Percentiles rank a stretch among this genome's conserved stretches.
phyloP scores from a whole-genome alignment of 2,329 filamentous ascomycete genomes.

The Epicoccum sorghinum region DNA sequence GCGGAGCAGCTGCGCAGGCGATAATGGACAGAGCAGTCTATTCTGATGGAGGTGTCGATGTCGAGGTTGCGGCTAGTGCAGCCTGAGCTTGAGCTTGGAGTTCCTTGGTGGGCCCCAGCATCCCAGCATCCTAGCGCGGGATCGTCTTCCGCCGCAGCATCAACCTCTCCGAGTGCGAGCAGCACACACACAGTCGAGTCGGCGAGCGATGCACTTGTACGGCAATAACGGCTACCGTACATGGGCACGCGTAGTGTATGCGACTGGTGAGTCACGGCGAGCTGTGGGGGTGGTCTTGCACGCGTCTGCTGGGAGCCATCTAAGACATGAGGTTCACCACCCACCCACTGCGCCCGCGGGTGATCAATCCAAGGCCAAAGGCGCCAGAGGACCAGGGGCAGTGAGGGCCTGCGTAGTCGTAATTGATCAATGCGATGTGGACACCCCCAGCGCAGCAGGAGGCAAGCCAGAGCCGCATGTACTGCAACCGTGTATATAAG shows the following conservation, averaged over 20 bases:
- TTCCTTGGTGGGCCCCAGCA: background rate
- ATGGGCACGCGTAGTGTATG: background rate
- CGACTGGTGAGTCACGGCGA: conserved; percentile 37
- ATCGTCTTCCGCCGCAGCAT: conserved; percentile 28
- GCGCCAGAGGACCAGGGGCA: conserved; percentile 11
- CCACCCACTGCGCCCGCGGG: conserved; percentile 19
- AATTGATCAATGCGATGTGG: conserved; percentile 12
- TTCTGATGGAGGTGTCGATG: conserved; percentile 13
- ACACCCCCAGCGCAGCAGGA: background rate
- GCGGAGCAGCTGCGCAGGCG: background rate
- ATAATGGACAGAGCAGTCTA: background rate
- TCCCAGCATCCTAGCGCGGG: conserved; percentile 18
- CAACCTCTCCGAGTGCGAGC: conserved; percentile 7
- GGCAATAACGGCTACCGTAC: background rate
- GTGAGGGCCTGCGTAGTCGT: conserved; percentile 15
- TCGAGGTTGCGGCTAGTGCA: conserved; percentile 10
- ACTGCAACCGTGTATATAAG: conserved; percentile 14
- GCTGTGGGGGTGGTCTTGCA: conserved; percentile 10
- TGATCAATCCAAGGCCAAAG: conserved; percentile 17
- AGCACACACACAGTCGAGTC: conserved; percentile 1
- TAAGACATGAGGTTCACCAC: conserved; percentile 18
- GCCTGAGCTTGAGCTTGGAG: background rate
- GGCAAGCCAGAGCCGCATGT: conserved; percentile 17
- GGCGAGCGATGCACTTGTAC: conserved; percentile 13
- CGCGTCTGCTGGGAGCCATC: conserved; percentile 12